phyloP scores from a whole-genome alignment of 2,329 filamentous ascomycete genomes.

The Cladosporium sp. region DNA sequence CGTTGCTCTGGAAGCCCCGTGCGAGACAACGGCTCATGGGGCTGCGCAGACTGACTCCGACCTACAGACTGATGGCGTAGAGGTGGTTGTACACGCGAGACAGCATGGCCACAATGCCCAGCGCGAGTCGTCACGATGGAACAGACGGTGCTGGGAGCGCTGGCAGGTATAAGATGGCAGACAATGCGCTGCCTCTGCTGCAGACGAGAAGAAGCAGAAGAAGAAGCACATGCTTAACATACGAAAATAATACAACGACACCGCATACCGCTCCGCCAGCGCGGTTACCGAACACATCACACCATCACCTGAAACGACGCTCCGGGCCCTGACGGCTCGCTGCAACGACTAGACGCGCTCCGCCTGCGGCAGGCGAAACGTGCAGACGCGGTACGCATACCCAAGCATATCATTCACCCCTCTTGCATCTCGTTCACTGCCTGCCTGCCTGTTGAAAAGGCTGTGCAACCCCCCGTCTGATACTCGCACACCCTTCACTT shows the following conservation, averaged over 20 bases:
- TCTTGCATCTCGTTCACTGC: background rate
- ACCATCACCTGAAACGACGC: constrained; percentile 2
- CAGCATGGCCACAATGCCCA: constrained; percentile 4
- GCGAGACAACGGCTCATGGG: constrained; percentile 12
- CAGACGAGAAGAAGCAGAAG: background rate
- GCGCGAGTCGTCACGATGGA: constrained; percentile 10
- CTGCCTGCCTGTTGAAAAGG: background rate
- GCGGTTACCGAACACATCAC: background rate
- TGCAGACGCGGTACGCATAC: constrained; percentile 11
- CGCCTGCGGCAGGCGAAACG: constrained; percentile 3
- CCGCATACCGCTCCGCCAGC: background rate
- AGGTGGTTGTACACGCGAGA: constrained; percentile 11
- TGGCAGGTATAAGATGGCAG: background rate
- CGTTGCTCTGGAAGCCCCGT: background rate
- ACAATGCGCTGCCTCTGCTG: background rate
- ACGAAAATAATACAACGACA: background rate
- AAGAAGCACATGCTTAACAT: no score
- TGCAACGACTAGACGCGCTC: constrained; percentile 1
- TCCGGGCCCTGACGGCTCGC: background rate
- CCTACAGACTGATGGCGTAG: constrained; percentile 10
- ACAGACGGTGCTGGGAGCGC: background rate
- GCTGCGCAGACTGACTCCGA: constrained; percentile 10
- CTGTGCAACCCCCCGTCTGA: background rate
- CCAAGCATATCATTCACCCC: background rate
- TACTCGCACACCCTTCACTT: background rate